Base-by-base conservation (phyloP, 2,329 filamentous ascomycete genomes). In the Knufia fluminis region DNA sequence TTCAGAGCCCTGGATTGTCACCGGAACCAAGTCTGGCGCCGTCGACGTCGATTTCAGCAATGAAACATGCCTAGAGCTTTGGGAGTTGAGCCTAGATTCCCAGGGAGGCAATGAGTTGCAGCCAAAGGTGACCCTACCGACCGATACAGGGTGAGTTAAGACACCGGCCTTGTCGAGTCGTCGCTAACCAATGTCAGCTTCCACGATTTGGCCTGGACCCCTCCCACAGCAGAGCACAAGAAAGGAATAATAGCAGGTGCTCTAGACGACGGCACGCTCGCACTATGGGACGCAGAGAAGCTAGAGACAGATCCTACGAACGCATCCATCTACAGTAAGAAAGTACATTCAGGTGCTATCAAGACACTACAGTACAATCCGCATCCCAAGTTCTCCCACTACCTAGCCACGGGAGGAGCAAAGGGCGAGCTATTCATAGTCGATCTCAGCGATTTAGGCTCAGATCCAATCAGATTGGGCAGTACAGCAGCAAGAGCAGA, bases 41-140 rank as follows among this genome's bases (percentile, higher is more conserved):
- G 89, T 98, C 36, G 89, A 94, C 69, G 90, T 87, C 60, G 90
- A 97, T 68, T 98, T 98, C 71, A 97, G 92, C 23, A 92, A 92
- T 68, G 90, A 97, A 67, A 96, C 89, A 56, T 91, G 91, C 71
- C 74, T 98, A 51, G 92, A 98, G 73, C 76, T 98, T 53, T 98
- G 92, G 92, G 88, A 97, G 69, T 75, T 98, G 58, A 83, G 80
- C 63, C 76, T 97, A 58, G 87, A 94, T 67, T 81, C 82, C 67
- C 77, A 85, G 53, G 82, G 86, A 62, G 82, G 82, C 49, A 75
- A 87, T 48, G 92, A 97, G 72, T 80, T 96, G 50, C 83, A 90
- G 67, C 89, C 92, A 53, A 73, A 89, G 62, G 85, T 82, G 55
- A 91, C 83, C 68, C 81, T 97, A 63, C 82, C 76, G 66, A 89